Evolutionary conservation across 768 basidiomycete species (phyloP), one percentile per base, ranked within the genome.

Genomic region (Gautieria morchelliformis): DNA sequence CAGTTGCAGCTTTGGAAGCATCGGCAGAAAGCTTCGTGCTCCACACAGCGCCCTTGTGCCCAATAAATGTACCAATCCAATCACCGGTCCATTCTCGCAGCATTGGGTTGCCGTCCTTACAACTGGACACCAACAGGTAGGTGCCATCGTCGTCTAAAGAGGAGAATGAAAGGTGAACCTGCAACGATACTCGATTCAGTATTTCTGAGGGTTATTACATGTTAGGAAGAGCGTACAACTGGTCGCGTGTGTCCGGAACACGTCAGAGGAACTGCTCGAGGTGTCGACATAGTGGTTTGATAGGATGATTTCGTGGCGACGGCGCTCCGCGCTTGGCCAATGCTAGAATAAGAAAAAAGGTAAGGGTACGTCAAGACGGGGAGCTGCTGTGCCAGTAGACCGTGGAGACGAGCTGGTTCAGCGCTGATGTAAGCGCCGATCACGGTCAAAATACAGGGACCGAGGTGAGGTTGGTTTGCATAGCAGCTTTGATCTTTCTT

Each of bases 71-170:
- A 39, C 96, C 96, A 68, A 96, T 89, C 96, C 96, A 99, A 71
- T 99, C 96, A 35, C 95, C 95, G 56, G 91, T 89, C 94, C 94
- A 95, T 66, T 93, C 88, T 67, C 93, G 83, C 63, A 96, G 75
- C 91, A 95, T 94, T 46, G 93, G 94, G 65, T 93, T 97, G 35
- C 96, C 96, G 78, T 98, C 96, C 73, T 98, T 99, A 77, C 96
- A 98, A 64, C 89, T 89, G 58, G 94, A 97, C 66, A 97, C 87
- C 61, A 99, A 80, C 61, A 97, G 75, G 71, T 86, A 98, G 45
- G 84, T 82, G 61, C 82, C 81, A 71, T 97, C 94, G 22, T 91
- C 80, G 67, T 91, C 82, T 62, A 89, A 79, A 14, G 83, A 74
- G 22, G 93, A 94, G 75, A 96, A 97, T 56, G 92, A 91, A 61